These are phyloP conservation scores for Vaccinium vitisidaea DNA, from an alignment of 148 eudicot species.

Conservation along the genomic window DNA sequence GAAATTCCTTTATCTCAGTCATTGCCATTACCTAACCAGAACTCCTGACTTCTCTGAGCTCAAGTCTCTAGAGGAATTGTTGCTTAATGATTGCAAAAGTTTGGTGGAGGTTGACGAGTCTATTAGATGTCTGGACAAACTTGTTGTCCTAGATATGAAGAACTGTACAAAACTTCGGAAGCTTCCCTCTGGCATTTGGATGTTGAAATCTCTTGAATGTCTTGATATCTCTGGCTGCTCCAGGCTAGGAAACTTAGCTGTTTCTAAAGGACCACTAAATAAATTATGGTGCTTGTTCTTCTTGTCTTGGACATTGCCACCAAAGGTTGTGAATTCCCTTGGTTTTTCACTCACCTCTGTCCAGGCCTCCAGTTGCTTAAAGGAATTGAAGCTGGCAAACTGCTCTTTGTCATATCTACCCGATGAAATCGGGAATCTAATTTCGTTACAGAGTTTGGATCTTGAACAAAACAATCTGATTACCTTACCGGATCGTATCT, in stretches of 20 bases:
- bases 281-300: too few species aligned
- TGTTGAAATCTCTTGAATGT: neutral
- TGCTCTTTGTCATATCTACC: neutral
- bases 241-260: neutral
- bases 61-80: too few species aligned
- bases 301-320: too few species aligned
- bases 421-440: neutral
- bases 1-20: neutral
- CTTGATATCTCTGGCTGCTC: neutral
- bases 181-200: neutral
- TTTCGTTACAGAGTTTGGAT: too few species aligned
- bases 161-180: neutral
- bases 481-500: too few species aligned
- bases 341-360: too few species aligned
- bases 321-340: too few species aligned
- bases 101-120: too few species aligned
- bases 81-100: too few species aligned
- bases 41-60: neutral
- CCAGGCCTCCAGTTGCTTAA: neutral
- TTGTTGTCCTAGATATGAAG: too few species aligned
- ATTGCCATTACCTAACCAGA: neutral
- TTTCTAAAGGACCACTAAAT: neutral
- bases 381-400: rapidly evolving
- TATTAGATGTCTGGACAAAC: too few species aligned
- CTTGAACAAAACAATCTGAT: too few species aligned